Percentiles rank a stretch among this genome's conserved stretches.
Conservation (phyloP, 179 eudicot genomes). For the Amaranthus tricolor region DNA sequence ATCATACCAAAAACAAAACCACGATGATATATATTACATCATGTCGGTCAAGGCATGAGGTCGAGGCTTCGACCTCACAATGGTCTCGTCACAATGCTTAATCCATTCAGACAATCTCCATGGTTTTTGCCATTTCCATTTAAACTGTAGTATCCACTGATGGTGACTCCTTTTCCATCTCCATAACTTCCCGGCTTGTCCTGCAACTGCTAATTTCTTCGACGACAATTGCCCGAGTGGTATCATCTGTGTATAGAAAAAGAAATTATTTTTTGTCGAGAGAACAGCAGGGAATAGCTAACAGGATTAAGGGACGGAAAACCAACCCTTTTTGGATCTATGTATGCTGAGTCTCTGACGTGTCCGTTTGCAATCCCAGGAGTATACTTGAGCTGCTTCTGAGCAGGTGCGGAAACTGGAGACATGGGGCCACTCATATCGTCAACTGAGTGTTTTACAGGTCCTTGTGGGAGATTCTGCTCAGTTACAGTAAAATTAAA, state of each 20-base stretch:
- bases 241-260: slow-evolving; percentile 65
- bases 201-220: slow-evolving; percentile 81
- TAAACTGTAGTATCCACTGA: slow-evolving; percentile 94
- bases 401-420: slow-evolving; percentile 83
- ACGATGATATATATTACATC: slow-evolving; percentile 26
- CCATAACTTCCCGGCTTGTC: slow-evolving; percentile 94
- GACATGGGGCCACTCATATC: slow-evolving; percentile 70
- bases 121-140: slow-evolving; percentile 99
- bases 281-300: slow-evolving; percentile 10
- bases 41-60: slow-evolving; percentile 63
- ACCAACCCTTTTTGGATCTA: slow-evolving; percentile 81
- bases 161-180: slow-evolving; percentile 99
- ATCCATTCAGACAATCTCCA: slow-evolving; percentile 97
- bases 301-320: slow-evolving; percentile 15
- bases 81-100: slow-evolving; percentile 92
- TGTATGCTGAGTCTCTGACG: slow-evolving; percentile 64
- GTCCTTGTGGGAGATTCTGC: slow-evolving; percentile 63
- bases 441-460: slow-evolving; percentile 62
- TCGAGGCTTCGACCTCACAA: slow-evolving; percentile 79
- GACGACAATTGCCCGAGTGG: slow-evolving; percentile 79
- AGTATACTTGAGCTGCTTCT: slow-evolving; percentile 88
- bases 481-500: background rate
- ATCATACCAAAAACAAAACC: slow-evolving; percentile 18
- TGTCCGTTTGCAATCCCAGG: slow-evolving; percentile 91
- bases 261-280: background rate